A percentile compares a stretch with the other conserved stretches of the same genome.
Evolutionary conservation across 176 grass and related monocot species (phyloP).

Genomic region (Eragrostis curvula): DNA sequence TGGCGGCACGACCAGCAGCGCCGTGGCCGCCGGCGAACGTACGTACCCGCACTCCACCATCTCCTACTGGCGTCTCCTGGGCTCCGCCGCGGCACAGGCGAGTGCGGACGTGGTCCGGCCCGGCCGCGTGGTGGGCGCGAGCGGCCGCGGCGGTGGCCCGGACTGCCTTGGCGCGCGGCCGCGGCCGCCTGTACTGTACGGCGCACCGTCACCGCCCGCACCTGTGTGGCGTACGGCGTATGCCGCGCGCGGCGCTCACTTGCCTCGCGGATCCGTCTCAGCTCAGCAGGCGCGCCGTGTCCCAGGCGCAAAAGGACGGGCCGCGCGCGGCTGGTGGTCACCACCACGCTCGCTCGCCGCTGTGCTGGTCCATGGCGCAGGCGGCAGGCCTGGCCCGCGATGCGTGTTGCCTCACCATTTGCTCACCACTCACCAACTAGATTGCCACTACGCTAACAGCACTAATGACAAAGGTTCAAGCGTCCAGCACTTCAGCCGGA

Average conservation of each 20-base stretch:
- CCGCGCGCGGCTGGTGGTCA: conserved; percentile 15
- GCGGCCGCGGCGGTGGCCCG: neutral
- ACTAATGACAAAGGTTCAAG: neutral
- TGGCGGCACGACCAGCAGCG: conserved; percentile 21
- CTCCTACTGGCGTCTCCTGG: neutral
- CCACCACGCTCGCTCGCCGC: neutral
- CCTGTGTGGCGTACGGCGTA: neutral
- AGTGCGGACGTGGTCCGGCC: neutral
- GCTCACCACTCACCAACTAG: neutral
- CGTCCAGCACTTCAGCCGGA: neutral
- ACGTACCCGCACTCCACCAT: neutral
- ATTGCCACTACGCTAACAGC: neutral
- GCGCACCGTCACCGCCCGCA: neutral
- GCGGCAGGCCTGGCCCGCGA: neutral
- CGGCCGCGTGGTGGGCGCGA: neutral
- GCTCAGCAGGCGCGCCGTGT: neutral
- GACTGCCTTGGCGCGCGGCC: neutral
- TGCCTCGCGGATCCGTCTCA: neutral
- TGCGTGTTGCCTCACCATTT: conserved; percentile 9
- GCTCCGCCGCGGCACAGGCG: neutral
- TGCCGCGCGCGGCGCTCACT: neutral
- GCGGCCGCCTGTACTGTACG: too few species aligned
- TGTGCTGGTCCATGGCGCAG: neutral
- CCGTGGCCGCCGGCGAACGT: neutral
- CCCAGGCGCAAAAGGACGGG: neutral